A percentile compares a stretch with the other conserved stretches of the same genome.
These are phyloP conservation scores for Ceratocystis albifundus DNA, from an alignment of 2,329 filamentous ascomycete species.

Conservation along the genomic window DNA sequence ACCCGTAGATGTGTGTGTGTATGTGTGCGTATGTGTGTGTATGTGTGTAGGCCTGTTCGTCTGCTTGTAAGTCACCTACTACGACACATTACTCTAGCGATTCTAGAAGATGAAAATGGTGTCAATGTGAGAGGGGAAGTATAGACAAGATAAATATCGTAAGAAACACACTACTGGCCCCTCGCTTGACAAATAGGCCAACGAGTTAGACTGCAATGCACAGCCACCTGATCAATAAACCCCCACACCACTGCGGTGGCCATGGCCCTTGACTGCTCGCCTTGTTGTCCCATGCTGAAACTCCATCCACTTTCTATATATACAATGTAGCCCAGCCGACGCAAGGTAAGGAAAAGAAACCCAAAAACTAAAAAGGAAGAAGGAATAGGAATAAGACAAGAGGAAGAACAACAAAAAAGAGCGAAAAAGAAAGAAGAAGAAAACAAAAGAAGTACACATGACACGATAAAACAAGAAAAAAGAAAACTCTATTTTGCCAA, in stretches of 20 bases:
- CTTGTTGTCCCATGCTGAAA: background rate
- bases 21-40: too few species aligned
- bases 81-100: background rate
- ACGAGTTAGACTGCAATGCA: background rate
- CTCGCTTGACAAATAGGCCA: background rate
- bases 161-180: background rate
- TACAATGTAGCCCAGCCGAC: constrained; percentile 5
- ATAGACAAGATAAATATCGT: background rate
- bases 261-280: background rate
- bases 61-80: background rate
- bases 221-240: background rate
- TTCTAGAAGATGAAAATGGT: background rate
- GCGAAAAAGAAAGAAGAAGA: background rate
- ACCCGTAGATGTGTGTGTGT: too few species aligned
- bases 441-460: background rate
- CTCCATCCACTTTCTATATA: constrained; percentile 2
- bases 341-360: constrained; percentile 1
- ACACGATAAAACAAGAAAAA: background rate
- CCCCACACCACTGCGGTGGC: constrained; percentile 11
- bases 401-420: background rate
- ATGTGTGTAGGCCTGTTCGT: too few species aligned
- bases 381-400: constrained; percentile 5
- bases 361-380: background rate
- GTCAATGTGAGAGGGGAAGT: background rate
- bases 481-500: constrained; percentile 5